Evolutionary conservation across 1,139 yeast species (phyloP).

Genomic region (Blastobotrys proliferans): DNA sequence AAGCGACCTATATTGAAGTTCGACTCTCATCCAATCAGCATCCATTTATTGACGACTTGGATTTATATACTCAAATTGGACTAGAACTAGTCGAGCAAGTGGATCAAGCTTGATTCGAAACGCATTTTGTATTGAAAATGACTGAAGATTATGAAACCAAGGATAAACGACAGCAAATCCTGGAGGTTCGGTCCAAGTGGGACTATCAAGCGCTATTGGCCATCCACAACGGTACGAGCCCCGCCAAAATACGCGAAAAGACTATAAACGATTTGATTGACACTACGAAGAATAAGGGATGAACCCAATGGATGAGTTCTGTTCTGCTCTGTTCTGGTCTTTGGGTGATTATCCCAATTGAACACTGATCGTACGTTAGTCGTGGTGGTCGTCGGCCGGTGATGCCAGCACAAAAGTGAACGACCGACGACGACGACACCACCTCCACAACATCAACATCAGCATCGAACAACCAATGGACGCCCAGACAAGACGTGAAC

Average conservation of each 20-base stretch:
- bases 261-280: conserved; percentile 3
- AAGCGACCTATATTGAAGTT: too few relatives aligned
- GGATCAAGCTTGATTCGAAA: too few relatives aligned
- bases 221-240: conserved; percentile 1
- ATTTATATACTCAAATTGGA: too few relatives aligned
- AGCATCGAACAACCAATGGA: conserved; percentile 19
- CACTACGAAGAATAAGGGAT: conserved; percentile 3
- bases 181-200: conserved; percentile 20
- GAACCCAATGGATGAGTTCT: not conserved
- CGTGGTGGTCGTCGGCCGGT: too few relatives aligned
- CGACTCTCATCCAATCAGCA: conserved; percentile 6
- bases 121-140: too few relatives aligned
- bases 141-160: conserved; percentile 22
- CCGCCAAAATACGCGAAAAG: conserved; percentile 5
- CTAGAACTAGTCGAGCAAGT: too few relatives aligned
- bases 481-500: conserved; percentile 34
- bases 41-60: not conserved
- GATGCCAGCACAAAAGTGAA: too few relatives aligned
- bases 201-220: conserved; percentile 17
- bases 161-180: conserved; percentile 16
- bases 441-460: not conserved
- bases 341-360: too few relatives aligned
- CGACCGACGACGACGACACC: too few relatives aligned
- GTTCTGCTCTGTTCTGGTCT: too few relatives aligned
- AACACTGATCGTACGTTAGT: too few relatives aligned